A percentile compares a stretch with the other conserved stretches of the same genome.
phyloP scores from a whole-genome alignment of 176 grass and related monocot species.

The Triticum timopheevii region DNA sequence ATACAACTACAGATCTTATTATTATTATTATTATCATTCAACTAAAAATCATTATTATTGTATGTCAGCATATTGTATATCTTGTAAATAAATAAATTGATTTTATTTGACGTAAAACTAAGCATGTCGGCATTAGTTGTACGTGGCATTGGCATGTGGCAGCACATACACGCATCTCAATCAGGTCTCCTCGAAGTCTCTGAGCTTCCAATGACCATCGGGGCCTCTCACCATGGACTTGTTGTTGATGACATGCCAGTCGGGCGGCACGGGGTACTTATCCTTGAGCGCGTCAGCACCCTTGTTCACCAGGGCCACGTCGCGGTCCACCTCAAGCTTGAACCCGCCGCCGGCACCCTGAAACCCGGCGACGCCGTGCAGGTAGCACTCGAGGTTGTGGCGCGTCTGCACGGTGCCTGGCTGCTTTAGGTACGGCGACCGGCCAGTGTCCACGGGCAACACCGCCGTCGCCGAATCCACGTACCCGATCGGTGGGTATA shows the following conservation, averaged over 20 bases:
- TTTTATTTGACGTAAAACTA: background rate
- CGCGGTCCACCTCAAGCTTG: conserved; percentile 62
- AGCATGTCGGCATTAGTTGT: background rate
- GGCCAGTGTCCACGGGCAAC: conserved; percentile 36
- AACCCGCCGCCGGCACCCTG: conserved; percentile 47
- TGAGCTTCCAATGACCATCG: conserved; percentile 55
- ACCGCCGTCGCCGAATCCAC: conserved; percentile 47
- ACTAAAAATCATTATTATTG: too few relatives aligned
- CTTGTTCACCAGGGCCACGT: conserved; percentile 79
- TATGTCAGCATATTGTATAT: too few relatives aligned
- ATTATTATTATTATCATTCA: too few relatives aligned
- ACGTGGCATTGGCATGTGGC: background rate
- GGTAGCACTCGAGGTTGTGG: conserved; percentile 86
- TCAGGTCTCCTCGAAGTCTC: conserved; percentile 47
- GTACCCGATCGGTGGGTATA: conserved; percentile 58
- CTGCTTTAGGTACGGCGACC: conserved; percentile 59
- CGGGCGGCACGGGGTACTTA: conserved; percentile 51
- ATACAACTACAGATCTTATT: too few relatives aligned
- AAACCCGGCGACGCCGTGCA: conserved; percentile 72
- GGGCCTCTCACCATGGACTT: conserved; percentile 49
- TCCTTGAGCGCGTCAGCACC: conserved; percentile 46
- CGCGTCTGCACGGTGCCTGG: conserved; percentile 34
- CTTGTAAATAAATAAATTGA: background rate
- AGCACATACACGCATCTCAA: background rate
- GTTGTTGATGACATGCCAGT: conserved; percentile 58